Evolutionary conservation across 805 yeast genomes (phyloP), one percentile per base, ranked within the genome.

Genomic region (Ogataea wickerhamii): DNA sequence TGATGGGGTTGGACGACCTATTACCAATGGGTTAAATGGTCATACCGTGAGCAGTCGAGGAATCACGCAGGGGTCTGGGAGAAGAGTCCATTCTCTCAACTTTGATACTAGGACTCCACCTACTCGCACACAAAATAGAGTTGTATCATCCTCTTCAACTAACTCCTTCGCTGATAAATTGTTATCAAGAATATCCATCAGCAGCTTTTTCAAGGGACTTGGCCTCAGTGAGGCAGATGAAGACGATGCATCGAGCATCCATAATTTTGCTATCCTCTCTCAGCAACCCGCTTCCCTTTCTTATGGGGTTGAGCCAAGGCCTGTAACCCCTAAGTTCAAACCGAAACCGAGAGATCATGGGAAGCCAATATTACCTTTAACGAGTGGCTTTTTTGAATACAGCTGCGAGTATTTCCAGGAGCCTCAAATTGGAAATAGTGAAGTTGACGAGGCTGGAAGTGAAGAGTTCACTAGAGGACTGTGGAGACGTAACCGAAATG

Each of bases 371-470:
- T 51, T 82, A 3, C 83, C 87, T 1, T 57, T 76, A 8, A 67
- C 68, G 4, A 80, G 87, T 7, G 75, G 76, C 5, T 82, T 85
- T 51, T 74, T 84, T 44, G 85, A 81, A 36, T 85, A 82, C 59
- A 76, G 84, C 50, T 76, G 87, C 42, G 98, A 93, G 58, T 89
- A 88, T 55, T 93, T 91, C 66, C 95, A 89, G 53, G 98, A 89
- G 55, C 97, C 98, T 0, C 98, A 91, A 56, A 82, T 89, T 82
- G 79, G 86, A 8, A 80, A 78, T 41, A 74, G 76, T 37, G 97
- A 91, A 49, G 64, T 78, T 13, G 97, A 91, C 51, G 96, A 88
- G 58, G 93, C 95, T 0, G 98, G 98, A 0, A 86, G 96, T 40
- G 77, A 81, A 41, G 89, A 86, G 46, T 87, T 86, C 51, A 78